Conservation (phyloP, 495 filamentous ascomycete species). For the Polyplosphaeria fusca region DNA sequence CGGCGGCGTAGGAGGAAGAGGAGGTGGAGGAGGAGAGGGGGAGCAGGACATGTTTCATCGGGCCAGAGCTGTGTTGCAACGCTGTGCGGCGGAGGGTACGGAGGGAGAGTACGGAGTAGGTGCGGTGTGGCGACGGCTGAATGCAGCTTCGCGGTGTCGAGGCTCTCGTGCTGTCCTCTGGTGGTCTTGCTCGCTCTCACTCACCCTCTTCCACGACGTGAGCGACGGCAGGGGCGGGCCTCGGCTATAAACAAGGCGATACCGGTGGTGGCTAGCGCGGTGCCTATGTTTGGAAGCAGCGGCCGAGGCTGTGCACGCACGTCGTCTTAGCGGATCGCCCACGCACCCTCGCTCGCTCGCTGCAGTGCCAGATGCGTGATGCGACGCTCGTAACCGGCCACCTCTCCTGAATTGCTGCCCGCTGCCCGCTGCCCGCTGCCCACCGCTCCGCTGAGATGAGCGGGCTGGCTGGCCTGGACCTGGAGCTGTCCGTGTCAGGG, state of each 20-base stretch:
- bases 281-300: conserved; percentile 6
- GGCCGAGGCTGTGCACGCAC: conserved; percentile 24
- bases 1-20: neutral
- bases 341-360: neutral
- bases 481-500: too few relatives aligned
- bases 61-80: conserved; percentile 3
- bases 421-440: neutral
- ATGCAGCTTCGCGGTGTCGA: too few relatives aligned
- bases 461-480: conserved; percentile 13
- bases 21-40: conserved; percentile 1
- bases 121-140: neutral
- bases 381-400: neutral
- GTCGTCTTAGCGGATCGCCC: conserved; percentile 11
- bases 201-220: neutral
- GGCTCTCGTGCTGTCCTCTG: too few relatives aligned
- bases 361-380: neutral
- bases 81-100: conserved; percentile 1
- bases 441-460: conserved; percentile 11
- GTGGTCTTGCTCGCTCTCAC: too few relatives aligned
- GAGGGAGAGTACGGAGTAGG: neutral
- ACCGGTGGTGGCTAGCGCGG: neutral
- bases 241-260: neutral
- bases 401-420: neutral
- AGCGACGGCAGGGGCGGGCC: conserved; percentile 4
- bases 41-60: conserved; percentile 4